phyloP scores from a whole-genome alignment of 495 filamentous ascomycete species.

The Penicillium coprophilum region DNA sequence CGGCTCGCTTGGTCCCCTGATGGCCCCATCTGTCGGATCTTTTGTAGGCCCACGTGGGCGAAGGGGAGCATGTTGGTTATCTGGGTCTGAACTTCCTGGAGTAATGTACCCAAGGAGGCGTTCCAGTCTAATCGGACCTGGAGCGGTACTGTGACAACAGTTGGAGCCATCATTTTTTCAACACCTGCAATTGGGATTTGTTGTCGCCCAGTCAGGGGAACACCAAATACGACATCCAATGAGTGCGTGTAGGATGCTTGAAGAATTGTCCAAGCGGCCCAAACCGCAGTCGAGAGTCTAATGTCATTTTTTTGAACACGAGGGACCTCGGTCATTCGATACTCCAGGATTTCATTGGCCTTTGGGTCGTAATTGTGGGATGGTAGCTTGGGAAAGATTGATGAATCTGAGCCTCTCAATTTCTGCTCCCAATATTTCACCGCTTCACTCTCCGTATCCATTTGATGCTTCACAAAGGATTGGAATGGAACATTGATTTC shows the following conservation, averaged over 20 bases:
- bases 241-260: neutral
- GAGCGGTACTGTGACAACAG: neutral
- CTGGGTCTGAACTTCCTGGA: neutral
- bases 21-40: neutral
- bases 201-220: neutral
- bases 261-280: neutral
- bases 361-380: neutral
- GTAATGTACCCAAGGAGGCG: neutral
- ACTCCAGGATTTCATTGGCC: neutral
- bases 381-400: neutral
- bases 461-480: neutral
- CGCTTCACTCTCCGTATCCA: neutral
- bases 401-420: neutral
- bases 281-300: neutral
- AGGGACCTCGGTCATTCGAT: neutral
- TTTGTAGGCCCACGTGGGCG: neutral
- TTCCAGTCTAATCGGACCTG: neutral
- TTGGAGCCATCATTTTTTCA: neutral
- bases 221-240: neutral
- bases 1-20: neutral
- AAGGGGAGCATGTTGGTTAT: neutral
- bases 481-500: neutral
- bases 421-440: neutral
- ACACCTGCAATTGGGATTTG: neutral
- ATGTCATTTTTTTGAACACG: neutral